Conservation (phyloP, 352 stramenopile genomes). For the Phytophthora kernoviae region DNA sequence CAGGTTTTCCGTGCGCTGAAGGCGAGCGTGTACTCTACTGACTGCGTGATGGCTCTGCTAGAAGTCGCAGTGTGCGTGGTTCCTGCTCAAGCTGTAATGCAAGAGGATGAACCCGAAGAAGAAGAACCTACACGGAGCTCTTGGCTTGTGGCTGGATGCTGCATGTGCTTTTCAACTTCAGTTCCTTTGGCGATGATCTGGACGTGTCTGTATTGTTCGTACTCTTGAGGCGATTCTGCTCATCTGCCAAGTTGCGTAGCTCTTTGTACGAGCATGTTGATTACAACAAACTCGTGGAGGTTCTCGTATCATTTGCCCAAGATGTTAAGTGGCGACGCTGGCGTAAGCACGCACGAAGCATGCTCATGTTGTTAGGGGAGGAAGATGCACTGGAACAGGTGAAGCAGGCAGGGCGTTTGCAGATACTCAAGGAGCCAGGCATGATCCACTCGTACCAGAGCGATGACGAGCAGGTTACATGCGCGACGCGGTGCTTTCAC, state of each 20-base stretch:
- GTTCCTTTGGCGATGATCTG: slow-evolving; percentile 42
- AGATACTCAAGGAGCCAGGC: slow-evolving; percentile 21
- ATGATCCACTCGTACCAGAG: slow-evolving; percentile 10
- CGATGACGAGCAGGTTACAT: slow-evolving; percentile 29
- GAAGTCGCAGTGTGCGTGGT: slow-evolving; percentile 38
- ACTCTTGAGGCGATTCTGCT: slow-evolving; percentile 52
- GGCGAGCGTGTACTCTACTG: slow-evolving; percentile 49
- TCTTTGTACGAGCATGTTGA: slow-evolving; percentile 51
- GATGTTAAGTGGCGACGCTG: slow-evolving; percentile 46
- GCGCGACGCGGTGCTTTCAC: slow-evolving; percentile 55
- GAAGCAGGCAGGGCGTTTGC: slow-evolving; percentile 18
- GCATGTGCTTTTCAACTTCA: slow-evolving; percentile 45
- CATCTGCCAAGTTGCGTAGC: slow-evolving; percentile 32
- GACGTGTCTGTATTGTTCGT: slow-evolving; percentile 52
- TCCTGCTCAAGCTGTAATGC: slow-evolving; percentile 3
- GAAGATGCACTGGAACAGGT: slow-evolving; percentile 42
- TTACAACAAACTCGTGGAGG: slow-evolving; percentile 46
- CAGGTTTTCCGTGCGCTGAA: slow-evolving; percentile 48
- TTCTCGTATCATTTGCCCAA: slow-evolving; percentile 40
- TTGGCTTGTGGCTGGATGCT: slow-evolving; percentile 60
- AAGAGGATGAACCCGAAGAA: slow-evolving; percentile 12
- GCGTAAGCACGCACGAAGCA: slow-evolving; percentile 35
- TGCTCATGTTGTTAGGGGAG: slow-evolving; percentile 58
- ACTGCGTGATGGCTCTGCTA: slow-evolving; percentile 58
- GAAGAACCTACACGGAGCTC: slow-evolving; percentile 32